Percentiles rank a stretch among this genome's conserved stretches.
phyloP scores from a whole-genome alignment of 305 asterid species.

The Salvia sclarea region DNA sequence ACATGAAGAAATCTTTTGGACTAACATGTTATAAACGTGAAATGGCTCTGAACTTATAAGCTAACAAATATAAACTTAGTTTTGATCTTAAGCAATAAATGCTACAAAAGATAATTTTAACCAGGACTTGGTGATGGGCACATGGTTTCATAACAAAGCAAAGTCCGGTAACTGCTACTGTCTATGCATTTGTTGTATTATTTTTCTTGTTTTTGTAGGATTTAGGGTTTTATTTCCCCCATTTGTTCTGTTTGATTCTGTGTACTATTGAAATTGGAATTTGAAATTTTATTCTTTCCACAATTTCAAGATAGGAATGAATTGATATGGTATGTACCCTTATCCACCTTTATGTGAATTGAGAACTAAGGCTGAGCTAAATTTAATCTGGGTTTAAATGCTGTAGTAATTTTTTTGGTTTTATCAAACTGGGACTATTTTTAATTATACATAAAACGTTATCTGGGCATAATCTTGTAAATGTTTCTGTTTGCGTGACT shows the following conservation, averaged over 20 bases:
- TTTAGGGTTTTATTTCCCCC: slow-evolving; percentile 27
- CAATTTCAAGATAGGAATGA: slow-evolving; percentile 18
- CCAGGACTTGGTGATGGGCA: slow-evolving; percentile 30
- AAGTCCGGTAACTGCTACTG: slow-evolving; percentile 8
- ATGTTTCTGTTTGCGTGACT: slow-evolving; percentile 28
- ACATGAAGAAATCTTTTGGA: not conserved
- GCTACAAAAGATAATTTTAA: slow-evolving; percentile 19
- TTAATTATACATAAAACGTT: slow-evolving; percentile 9
- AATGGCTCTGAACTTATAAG: slow-evolving; percentile 7
- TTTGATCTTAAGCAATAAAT: slow-evolving; percentile 24
- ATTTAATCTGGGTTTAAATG: slow-evolving; percentile 19
- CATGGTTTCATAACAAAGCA: slow-evolving; percentile 17
- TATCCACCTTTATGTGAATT: slow-evolving; percentile 25
- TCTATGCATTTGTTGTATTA: slow-evolving; percentile 12
- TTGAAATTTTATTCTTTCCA: slow-evolving; percentile 7
- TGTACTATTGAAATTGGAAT: slow-evolving; percentile 7
- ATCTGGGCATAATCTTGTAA: slow-evolving; percentile 28
- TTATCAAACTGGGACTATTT: slow-evolving; percentile 11
- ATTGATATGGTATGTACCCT: slow-evolving; percentile 29
- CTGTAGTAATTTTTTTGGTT: not conserved
- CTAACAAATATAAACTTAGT: slow-evolving; percentile 6
- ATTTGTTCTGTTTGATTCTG: slow-evolving; percentile 4
- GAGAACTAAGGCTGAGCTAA: slow-evolving; percentile 16
- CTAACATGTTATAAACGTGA: slow-evolving; percentile 16
- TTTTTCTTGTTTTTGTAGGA: slow-evolving; percentile 3